phyloP scores from a whole-genome alignment of 345 rosid genomes.

The Eutrema heterophyllum region DNA sequence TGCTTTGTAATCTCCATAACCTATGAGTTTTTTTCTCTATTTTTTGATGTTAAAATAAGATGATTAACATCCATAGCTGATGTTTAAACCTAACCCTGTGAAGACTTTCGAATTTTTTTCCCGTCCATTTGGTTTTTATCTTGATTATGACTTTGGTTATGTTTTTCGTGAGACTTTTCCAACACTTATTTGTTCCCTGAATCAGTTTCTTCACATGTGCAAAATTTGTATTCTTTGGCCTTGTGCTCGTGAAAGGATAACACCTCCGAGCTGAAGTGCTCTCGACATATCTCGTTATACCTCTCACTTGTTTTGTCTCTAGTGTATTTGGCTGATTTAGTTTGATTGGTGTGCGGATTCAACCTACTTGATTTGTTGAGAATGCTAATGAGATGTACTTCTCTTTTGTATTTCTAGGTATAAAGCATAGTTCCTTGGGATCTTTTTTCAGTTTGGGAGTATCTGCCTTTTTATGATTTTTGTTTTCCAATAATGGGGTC shows the following conservation, averaged over 20 bases:
- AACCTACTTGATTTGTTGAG: not conserved
- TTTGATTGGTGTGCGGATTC: not conserved
- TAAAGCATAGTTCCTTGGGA: not conserved
- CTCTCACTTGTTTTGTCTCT: not conserved
- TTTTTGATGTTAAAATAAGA: not conserved
- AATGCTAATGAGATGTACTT: not conserved
- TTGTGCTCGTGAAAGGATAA: not conserved
- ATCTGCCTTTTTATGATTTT: constrained; percentile 11
- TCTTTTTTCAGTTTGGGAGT: not conserved
- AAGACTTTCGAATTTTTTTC: not conserved
- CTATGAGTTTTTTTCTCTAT: not conserved
- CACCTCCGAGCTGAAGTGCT: not conserved
- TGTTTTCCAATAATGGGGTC: constrained; percentile 43
- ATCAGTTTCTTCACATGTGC: not conserved
- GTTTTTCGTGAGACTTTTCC: not conserved
- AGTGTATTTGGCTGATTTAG: not conserved
- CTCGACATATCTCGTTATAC: not conserved
- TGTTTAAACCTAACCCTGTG: not conserved
- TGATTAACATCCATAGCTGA: not conserved
- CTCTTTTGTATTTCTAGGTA: constrained; percentile 1
- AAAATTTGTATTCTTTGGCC: not conserved
- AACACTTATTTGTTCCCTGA: not conserved
- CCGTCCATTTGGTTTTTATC: not conserved
- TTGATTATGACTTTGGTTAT: not conserved
- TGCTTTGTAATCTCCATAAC: not conserved